phyloP scores from a whole-genome alignment of 192 early-diverging fungal genomes.

The Umbelopsis vinacea region DNA sequence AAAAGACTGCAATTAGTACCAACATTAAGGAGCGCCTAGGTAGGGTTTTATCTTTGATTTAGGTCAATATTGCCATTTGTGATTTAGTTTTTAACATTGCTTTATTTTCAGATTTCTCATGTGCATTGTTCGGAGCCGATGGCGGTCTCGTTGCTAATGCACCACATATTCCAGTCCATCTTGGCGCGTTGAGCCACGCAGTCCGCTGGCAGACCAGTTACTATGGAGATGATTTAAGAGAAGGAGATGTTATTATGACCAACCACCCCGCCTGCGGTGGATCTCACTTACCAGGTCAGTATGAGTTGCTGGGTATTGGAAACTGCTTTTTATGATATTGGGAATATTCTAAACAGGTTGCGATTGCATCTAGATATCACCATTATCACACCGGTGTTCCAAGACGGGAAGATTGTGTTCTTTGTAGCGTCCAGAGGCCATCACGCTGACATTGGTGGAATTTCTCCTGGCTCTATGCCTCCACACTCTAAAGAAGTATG shows the following conservation, averaged over 20 bases:
- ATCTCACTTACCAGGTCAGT: constrained; percentile 78
- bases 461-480: constrained; percentile 87
- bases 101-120: constrained; percentile 78
- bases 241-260: constrained; percentile 93
- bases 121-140: constrained; percentile 91
- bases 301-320: background rate
- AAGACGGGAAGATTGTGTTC: constrained; percentile 78
- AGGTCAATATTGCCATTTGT: background rate
- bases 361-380: constrained; percentile 71
- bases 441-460: constrained; percentile 95
- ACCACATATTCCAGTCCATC: constrained; percentile 91
- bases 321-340: too few species aligned
- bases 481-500: constrained; percentile 82
- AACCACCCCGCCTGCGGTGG: constrained; percentile 97
- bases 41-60: background rate
- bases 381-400: constrained; percentile 94
- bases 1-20: constrained; percentile 93
- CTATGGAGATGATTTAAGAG: constrained; percentile 65
- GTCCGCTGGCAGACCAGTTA: constrained; percentile 90
- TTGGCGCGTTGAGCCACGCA: constrained; percentile 94
- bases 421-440: constrained; percentile 95
- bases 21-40: constrained; percentile 96
- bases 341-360: background rate
- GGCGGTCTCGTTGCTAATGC: constrained; percentile 86
- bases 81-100: background rate